Conservation (phyloP, 106 monocot genomes). For the Acorus calamus region DNA sequence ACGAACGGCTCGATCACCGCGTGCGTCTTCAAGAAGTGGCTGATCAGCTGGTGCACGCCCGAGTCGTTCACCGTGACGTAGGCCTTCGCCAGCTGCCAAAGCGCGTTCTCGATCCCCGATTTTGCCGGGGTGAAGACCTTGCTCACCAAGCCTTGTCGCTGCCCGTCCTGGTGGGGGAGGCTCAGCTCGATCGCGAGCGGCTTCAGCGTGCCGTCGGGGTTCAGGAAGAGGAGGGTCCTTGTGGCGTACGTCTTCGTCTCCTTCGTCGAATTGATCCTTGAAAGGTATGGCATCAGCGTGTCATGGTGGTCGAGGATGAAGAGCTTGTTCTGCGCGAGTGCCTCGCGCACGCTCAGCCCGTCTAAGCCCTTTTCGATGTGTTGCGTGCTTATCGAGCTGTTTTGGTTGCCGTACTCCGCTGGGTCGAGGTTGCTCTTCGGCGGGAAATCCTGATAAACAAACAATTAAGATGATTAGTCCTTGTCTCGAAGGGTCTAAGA, state of each 20-base stretch:
- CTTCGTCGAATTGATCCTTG: slow-evolving; percentile 26
- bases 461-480: background rate
- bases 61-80: slow-evolving; percentile 46
- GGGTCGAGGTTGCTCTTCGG: slow-evolving; percentile 64
- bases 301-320: slow-evolving; percentile 79
- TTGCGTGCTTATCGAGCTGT: slow-evolving; percentile 31
- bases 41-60: slow-evolving; percentile 50
- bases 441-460: slow-evolving; percentile 52
- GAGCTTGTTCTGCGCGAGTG: slow-evolving; percentile 33
- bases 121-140: slow-evolving; percentile 40
- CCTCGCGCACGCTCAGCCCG: slow-evolving; percentile 35
- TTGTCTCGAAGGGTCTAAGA: no score
- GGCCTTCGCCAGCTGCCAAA: slow-evolving; percentile 55
- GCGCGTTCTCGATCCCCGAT: slow-evolving; percentile 20
- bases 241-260: slow-evolving; percentile 49
- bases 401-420: slow-evolving; percentile 33
- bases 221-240: slow-evolving; percentile 53
- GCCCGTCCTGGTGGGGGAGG: slow-evolving; percentile 37
- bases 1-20: slow-evolving; percentile 58
- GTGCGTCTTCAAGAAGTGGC: slow-evolving; percentile 73
- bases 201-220: slow-evolving; percentile 32
- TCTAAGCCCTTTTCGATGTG: slow-evolving; percentile 34
- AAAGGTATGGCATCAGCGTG: slow-evolving; percentile 40
- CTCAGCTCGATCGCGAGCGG: slow-evolving; percentile 77
- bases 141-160: slow-evolving; percentile 23